Conservation (phyloP, 768 basidiomycete species). For the Hygrocybe coccinea region DNA sequence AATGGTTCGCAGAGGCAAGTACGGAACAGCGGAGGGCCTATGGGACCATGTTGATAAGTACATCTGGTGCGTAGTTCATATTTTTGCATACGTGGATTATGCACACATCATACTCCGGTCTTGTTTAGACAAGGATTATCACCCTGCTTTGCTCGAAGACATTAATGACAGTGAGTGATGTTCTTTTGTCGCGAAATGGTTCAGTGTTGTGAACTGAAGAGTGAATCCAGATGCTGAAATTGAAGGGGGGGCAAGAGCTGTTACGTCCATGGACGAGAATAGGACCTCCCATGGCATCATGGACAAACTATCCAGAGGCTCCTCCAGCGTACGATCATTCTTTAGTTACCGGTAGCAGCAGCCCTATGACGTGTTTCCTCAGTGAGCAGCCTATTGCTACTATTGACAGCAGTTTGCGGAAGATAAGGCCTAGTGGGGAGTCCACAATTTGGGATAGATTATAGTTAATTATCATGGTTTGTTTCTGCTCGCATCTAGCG, state of each 20-base stretch:
- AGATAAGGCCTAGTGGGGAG: too few species aligned
- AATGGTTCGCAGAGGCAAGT: slow-evolving; percentile 9
- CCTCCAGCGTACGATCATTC: neutral
- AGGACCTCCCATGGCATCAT: neutral
- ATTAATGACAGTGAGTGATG: slow-evolving; percentile 11
- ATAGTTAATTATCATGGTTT: too few species aligned
- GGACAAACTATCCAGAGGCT: neutral
- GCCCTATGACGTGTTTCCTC: neutral
- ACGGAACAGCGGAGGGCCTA: slow-evolving; percentile 16
- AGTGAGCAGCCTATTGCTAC: neutral
- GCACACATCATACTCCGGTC: neutral
- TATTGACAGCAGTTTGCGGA: neutral
- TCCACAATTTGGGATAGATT: too few species aligned
- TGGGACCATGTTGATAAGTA: slow-evolving; percentile 15
- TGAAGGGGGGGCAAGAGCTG: neutral
- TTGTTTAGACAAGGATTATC: slow-evolving; percentile 12
- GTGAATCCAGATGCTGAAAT: slow-evolving; percentile 5
- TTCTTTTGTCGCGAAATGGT: slow-evolving; percentile 4
- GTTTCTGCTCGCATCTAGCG: too few species aligned
- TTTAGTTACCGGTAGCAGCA: neutral
- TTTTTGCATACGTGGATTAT: slow-evolving; percentile 7
- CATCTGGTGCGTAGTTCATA: slow-evolving; percentile 11
- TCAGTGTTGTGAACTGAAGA: slow-evolving; percentile 1
- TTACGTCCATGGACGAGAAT: neutral
- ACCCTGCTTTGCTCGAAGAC: slow-evolving; percentile 18